A percentile compares a stretch with the other conserved stretches of the same genome.
Evolutionary conservation across 495 filamentous ascomycete genomes (phyloP).

Genomic region (Glonium stellatum): DNA sequence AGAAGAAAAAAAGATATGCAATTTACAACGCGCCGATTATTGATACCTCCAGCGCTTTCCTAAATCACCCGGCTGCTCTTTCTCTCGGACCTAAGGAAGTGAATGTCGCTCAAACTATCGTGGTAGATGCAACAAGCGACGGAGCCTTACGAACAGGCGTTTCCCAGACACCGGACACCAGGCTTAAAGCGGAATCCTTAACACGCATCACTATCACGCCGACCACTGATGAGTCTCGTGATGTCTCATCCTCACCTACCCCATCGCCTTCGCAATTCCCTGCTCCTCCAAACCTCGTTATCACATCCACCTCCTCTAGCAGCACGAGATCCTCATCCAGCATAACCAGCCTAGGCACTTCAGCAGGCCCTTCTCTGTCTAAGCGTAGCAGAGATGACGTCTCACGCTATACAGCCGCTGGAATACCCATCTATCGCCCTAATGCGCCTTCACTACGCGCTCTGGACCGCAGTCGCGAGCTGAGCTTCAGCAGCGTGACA

Average conservation of each 20-base stretch:
- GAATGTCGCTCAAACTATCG: no score
- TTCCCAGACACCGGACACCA: neutral
- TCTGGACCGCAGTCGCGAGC: slow-evolving; percentile 8
- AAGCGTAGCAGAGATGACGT: slow-evolving; percentile 12
- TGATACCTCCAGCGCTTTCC: no score
- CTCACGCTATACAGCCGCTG: slow-evolving; percentile 9
- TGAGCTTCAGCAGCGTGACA: slow-evolving; percentile 17
- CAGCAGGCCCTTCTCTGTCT: neutral
- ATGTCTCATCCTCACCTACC: neutral
- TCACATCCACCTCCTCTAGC: neutral
- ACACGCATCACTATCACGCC: neutral
- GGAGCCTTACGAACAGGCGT: no score
- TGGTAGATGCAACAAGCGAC: no score
- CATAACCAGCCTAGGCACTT: neutral
- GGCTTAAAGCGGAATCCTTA: neutral
- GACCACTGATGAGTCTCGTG: neutral
- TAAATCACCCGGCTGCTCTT: no score
- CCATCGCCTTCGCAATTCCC: neutral
- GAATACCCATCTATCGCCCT: slow-evolving; percentile 2
- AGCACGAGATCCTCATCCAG: neutral
- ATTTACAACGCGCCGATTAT: no score
- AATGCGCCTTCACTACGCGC: slow-evolving; percentile 18
- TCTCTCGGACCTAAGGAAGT: no score
- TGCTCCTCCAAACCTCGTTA: neutral
- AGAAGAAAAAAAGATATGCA: no score